Conservation (phyloP, 306 rosid genomes). For the Cucurbita pepo region DNA sequence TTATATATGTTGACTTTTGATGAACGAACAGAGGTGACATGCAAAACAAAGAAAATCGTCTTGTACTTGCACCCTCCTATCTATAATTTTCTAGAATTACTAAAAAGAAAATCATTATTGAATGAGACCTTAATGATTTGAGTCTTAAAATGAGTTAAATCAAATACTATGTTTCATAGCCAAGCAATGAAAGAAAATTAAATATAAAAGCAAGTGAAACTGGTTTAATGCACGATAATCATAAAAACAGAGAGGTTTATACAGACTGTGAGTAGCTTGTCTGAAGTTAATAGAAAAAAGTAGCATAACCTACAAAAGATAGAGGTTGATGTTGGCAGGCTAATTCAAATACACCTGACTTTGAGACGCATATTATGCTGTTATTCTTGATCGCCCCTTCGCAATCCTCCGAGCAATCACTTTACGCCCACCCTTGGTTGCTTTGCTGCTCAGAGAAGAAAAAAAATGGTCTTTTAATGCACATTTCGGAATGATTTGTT, state of each 20-base stretch:
- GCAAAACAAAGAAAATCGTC: too few species aligned
- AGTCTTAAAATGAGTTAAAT: too few species aligned
- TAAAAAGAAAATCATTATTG: too few species aligned
- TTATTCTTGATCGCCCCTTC: conserved; percentile 71
- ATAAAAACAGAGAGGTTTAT: neutral
- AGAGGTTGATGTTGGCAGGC: neutral
- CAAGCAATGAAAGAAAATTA: neutral
- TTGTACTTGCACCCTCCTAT: too few species aligned
- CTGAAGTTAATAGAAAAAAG: neutral
- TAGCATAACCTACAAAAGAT: neutral
- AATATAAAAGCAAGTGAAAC: neutral
- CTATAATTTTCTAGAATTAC: too few species aligned
- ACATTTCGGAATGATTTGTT: neutral
- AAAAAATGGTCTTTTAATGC: neutral
- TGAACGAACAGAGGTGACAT: too few species aligned
- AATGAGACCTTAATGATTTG: too few species aligned
- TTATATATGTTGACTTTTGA: neutral
- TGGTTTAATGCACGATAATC: neutral
- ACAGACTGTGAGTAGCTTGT: neutral
- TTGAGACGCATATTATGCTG: conserved; percentile 39
- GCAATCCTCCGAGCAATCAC: conserved; percentile 89
- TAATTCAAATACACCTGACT: neutral
- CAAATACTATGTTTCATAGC: neutral
- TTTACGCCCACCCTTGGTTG: conserved; percentile 85
- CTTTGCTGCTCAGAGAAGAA: conserved; percentile 54